Evolutionary conservation across 257 asterid species (phyloP), one percentile per base, ranked within the genome.

Genomic region (Cynanchum wilfordii): DNA sequence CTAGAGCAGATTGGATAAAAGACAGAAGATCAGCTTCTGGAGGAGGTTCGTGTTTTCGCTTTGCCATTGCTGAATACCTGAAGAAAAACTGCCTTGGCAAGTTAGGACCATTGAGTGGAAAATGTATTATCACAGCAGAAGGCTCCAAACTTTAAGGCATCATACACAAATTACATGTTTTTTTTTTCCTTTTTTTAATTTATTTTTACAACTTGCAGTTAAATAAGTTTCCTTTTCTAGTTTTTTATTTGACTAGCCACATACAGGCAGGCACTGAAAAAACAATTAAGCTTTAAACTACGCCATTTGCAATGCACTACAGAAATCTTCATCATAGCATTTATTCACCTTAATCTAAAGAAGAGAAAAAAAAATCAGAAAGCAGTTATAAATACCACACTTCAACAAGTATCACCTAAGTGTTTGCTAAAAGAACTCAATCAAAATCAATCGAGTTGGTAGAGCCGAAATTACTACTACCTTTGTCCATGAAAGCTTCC

Each of bases 61-160:
- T 72, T 40, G 91, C 62, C 49, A 80, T 66, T 50, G 96, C 81
- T 27, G 92, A 86, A 83, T 85, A 89, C 89, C 98, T 90, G 98
- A 80, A 86, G 27, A 87, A 76, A 69, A 81, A 86, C 94, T 84
- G 86, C 77, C 90, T 73, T 72, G 59, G 77, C 80, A 86, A 84
- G 86, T 88, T 75, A 85, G 85, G 82, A 79, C 76, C 49, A 55
- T 25, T 45, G 27, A 54, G 8, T 30, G 16, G 16, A 10, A 69
- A 49, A 1, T 57, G 40, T 11, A 50, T 12, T 59, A 11, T 51
- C 57, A 22, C 73, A 47, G 70, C 77, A 66, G 50, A 50, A 84
- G 75, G 76, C 60, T 75, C 73, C 73, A 71, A 76, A 73, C 10
- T 45, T 63, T 52, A 73, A 40, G 19, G 62, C 49, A 79, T 55